phyloP scores from a whole-genome alignment of 1,284 basidiomycete species.

The Apiotrichum domesticum region DNA sequence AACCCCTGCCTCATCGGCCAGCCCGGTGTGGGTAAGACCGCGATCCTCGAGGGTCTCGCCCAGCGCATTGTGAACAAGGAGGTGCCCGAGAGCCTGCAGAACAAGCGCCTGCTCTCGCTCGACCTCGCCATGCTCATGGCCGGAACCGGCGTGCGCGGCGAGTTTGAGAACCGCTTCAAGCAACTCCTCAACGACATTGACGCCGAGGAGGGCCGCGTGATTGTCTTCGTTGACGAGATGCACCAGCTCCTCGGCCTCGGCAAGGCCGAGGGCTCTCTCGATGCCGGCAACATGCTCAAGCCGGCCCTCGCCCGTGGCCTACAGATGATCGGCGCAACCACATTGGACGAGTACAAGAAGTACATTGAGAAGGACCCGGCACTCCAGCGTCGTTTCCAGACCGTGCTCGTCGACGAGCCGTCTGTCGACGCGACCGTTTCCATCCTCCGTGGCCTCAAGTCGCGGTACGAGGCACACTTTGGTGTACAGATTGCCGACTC shows the following conservation, averaged over 20 bases:
- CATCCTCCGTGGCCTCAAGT: slow-evolving; percentile 79
- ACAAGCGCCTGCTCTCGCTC: slow-evolving; percentile 73
- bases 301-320: slow-evolving; percentile 71
- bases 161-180: slow-evolving; percentile 90
- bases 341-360: slow-evolving; percentile 83
- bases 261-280: slow-evolving; percentile 84
- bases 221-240: slow-evolving; percentile 88
- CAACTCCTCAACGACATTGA: slow-evolving; percentile 79
- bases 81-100: slow-evolving; percentile 80
- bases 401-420: slow-evolving; percentile 79
- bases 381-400: slow-evolving; percentile 83
- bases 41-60: slow-evolving; percentile 81
- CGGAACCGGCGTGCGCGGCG: slow-evolving; percentile 79
- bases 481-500: slow-evolving; percentile 84
- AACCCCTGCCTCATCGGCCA: slow-evolving; percentile 65
- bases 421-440: slow-evolving; percentile 78
- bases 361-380: slow-evolving; percentile 89
- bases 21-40: slow-evolving; percentile 84
- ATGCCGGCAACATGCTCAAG: slow-evolving; percentile 65
- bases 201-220: slow-evolving; percentile 60
- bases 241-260: slow-evolving; percentile 62
- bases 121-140: slow-evolving; percentile 76
- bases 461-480: slow-evolving; percentile 79
- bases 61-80: slow-evolving; percentile 82
- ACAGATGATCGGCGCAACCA: slow-evolving; percentile 81